phyloP scores from a whole-genome alignment of 176 grass and related monocot species.

The Urochloa ruziziensis region DNA sequence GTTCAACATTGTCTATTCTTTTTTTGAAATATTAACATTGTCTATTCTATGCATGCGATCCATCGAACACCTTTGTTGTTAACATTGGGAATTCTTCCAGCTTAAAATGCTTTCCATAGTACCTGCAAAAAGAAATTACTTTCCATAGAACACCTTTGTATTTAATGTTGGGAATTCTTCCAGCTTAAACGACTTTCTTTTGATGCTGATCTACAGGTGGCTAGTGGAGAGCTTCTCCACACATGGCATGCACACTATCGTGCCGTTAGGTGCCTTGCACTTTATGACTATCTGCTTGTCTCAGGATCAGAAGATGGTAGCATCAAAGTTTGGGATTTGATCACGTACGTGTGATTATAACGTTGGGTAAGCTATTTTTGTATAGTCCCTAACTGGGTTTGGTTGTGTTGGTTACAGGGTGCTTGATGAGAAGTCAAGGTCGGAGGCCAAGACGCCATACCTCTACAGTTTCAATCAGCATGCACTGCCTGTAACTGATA shows the following conservation, averaged over 20 bases:
- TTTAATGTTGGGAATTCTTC: neutral
- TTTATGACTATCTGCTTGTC: conserved; percentile 74
- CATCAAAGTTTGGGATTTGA: conserved; percentile 88
- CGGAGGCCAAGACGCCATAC: conserved; percentile 41
- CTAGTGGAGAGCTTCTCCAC: conserved; percentile 72
- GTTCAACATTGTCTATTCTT: too few species aligned
- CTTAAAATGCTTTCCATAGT: too few species aligned
- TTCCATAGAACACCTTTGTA: neutral
- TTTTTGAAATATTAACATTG: too few species aligned
- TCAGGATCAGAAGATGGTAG: conserved; percentile 70
- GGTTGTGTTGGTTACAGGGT: conserved; percentile 46
- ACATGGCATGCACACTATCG: conserved; percentile 79
- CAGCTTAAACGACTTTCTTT: neutral
- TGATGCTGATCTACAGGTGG: conserved; percentile 49
- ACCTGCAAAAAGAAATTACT: too few species aligned
- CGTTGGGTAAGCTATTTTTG: neutral
- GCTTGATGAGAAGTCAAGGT: conserved; percentile 68
- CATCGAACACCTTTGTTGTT: too few species aligned
- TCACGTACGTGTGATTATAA: conserved; percentile 57
- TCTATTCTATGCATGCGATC: neutral
- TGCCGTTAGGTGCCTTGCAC: conserved; percentile 71
- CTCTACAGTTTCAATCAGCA: conserved; percentile 75
- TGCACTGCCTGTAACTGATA: conserved; percentile 56
- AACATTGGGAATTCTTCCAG: too few species aligned
- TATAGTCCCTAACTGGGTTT: conserved; percentile 14